Percentiles rank a stretch among this genome's conserved stretches.
Evolutionary conservation across 2,329 filamentous ascomycete genomes (phyloP).

Genomic region (Colletotrichum incanum): DNA sequence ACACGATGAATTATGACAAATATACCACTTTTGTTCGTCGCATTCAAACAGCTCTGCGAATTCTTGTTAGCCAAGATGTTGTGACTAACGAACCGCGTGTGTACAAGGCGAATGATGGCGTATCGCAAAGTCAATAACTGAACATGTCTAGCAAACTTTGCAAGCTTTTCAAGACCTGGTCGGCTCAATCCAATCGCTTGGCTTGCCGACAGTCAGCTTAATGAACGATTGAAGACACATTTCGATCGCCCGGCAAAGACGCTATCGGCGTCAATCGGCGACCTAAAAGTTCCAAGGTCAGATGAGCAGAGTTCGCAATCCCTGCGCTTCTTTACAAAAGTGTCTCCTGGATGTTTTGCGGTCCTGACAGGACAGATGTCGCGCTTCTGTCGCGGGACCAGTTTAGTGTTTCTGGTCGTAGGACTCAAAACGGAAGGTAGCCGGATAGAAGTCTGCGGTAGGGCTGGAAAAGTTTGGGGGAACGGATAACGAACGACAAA

Average conservation of each 20-base stretch:
- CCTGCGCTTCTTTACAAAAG: not conserved
- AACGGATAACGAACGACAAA: not conserved
- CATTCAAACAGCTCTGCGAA: fast-evolving
- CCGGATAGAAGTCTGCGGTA: not conserved
- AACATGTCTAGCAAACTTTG: not conserved
- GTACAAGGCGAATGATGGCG: not conserved
- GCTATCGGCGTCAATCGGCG: not conserved
- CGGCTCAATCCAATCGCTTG: not conserved
- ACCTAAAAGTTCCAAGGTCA: not conserved
- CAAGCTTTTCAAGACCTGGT: no score
- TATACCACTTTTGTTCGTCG: not conserved
- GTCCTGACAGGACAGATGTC: not conserved
- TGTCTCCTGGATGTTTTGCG: not conserved
- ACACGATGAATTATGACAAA: slow-evolving; percentile 6
- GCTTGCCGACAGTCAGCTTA: not conserved
- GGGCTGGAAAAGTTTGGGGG: not conserved
- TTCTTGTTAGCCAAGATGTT: fast-evolving
- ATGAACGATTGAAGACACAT: not conserved
- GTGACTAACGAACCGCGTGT: no score
- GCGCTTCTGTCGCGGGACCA: not conserved
- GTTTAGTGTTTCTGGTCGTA: not conserved
- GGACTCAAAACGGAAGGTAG: not conserved
- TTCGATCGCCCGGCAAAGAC: not conserved
- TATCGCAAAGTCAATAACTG: not conserved
- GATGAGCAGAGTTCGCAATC: not conserved